A percentile compares a stretch with the other conserved stretches of the same genome.
phyloP scores from a whole-genome alignment of 768 basidiomycete species.

The Amanita brunnescens region DNA sequence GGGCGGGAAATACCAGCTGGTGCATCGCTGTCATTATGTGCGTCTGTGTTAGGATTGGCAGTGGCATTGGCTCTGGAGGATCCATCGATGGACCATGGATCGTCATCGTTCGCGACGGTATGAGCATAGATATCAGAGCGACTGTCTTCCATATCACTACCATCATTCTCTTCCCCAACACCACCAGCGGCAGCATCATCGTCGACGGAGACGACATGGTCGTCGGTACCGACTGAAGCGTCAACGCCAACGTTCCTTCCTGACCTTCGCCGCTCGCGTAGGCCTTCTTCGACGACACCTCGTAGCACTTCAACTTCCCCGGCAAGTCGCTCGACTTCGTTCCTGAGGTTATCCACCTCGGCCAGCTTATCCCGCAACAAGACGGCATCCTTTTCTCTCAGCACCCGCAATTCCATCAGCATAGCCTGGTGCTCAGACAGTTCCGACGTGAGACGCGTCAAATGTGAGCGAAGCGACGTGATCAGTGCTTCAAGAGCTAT shows the following conservation, averaged over 20 bases:
- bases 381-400: slow-evolving; percentile 55
- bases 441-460: slow-evolving; percentile 71
- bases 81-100: slow-evolving; percentile 23
- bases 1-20: slow-evolving; percentile 8
- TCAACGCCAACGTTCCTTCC: slow-evolving; percentile 17
- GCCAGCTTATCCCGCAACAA: slow-evolving; percentile 49
- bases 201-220: slow-evolving; percentile 27
- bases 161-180: slow-evolving; percentile 13
- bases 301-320: slow-evolving; percentile 84
- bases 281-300: slow-evolving; percentile 79
- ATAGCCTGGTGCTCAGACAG: slow-evolving; percentile 69
- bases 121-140: slow-evolving; percentile 19
- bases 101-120: slow-evolving; percentile 24
- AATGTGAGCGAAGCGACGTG: slow-evolving; percentile 59
- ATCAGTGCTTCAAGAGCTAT: slow-evolving; percentile 79
- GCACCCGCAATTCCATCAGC: slow-evolving; percentile 52
- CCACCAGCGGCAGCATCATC: slow-evolving; percentile 15
- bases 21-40: not conserved
- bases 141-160: slow-evolving; percentile 18
- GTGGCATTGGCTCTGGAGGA: slow-evolving; percentile 19
- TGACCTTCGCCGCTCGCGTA: slow-evolving; percentile 58
- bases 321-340: slow-evolving; percentile 73
- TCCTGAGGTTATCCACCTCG: slow-evolving; percentile 59
- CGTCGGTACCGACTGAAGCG: slow-evolving; percentile 13
- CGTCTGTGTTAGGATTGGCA: slow-evolving; percentile 2